phyloP scores from a whole-genome alignment of 2,329 filamentous ascomycete genomes.

The Cladosporium velox region DNA sequence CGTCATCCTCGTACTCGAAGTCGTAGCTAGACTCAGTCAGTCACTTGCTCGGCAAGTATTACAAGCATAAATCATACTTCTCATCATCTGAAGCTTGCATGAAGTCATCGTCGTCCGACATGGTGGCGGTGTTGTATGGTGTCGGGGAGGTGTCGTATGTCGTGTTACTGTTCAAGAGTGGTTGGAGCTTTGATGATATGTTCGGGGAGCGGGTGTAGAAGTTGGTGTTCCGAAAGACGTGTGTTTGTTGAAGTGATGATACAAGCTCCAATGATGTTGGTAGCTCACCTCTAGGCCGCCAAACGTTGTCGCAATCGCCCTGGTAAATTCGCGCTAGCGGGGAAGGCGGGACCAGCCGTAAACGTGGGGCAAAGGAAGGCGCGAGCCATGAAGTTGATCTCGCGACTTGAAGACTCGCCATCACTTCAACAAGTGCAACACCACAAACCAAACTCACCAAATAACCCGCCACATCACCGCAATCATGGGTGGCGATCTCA shows the following conservation, averaged over 20 bases:
- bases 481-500: conserved; percentile 92
- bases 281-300: conserved; percentile 1
- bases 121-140: conserved; percentile 44
- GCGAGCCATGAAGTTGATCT: conserved; percentile 1
- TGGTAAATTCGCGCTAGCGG: conserved; percentile 3
- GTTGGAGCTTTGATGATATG: background rate
- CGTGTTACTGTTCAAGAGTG: background rate
- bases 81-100: conserved; percentile 91
- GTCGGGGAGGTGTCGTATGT: background rate
- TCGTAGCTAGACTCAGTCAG: conserved; percentile 67
- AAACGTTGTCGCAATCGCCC: conserved; percentile 11
- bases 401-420: background rate
- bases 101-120: conserved; percentile 87
- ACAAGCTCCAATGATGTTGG: conserved; percentile 6
- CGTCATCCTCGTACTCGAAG: conserved; percentile 95
- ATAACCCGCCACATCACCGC: conserved; percentile 28
- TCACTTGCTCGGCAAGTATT: background rate
- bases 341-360: conserved; percentile 4
- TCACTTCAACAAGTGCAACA: conserved; percentile 17
- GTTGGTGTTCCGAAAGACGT: background rate
- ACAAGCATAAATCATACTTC: conserved; percentile 58
- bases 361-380: conserved; percentile 1
- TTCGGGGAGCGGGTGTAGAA: background rate
- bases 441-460: background rate
- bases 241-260: conserved; percentile 11